phyloP scores from a whole-genome alignment of 192 early-diverging fungal genomes.

The Coemansia sp. region DNA sequence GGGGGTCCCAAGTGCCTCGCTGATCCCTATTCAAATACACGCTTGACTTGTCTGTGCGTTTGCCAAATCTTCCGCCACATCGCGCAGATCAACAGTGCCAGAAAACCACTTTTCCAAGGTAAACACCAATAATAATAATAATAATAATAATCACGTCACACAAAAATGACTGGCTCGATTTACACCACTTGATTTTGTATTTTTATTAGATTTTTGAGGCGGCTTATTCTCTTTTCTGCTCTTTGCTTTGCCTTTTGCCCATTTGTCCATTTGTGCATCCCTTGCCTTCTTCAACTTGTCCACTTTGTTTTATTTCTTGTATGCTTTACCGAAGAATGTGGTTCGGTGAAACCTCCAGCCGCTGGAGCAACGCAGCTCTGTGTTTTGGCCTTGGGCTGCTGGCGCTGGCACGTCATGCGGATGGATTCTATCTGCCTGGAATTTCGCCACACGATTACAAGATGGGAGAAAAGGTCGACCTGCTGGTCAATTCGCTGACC shows the following conservation, averaged over 20 bases:
- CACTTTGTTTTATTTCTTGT: background rate
- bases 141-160: background rate
- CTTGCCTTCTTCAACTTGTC: background rate
- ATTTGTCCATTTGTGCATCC: conserved; percentile 6
- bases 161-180: no score
- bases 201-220: no score
- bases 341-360: conserved; percentile 9
- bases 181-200: no score
- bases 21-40: background rate
- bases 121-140: no score
- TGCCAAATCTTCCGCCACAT: background rate
- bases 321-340: conserved; percentile 13
- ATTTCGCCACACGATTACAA: conserved; percentile 88
- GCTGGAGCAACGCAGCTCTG: conserved; percentile 25
- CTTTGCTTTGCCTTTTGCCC: conserved; percentile 2
- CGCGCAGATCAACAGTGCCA: background rate
- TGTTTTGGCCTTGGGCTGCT: conserved; percentile 15
- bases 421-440: conserved; percentile 91
- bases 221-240: background rate
- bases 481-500: conserved; percentile 87
- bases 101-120: background rate
- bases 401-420: conserved; percentile 19
- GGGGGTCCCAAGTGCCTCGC: no score
- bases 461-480: conserved; percentile 65
- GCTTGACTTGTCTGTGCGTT: background rate